These are phyloP conservation scores for Draba incana DNA, from an alignment of 345 rosid species.

Conservation along the genomic window DNA sequence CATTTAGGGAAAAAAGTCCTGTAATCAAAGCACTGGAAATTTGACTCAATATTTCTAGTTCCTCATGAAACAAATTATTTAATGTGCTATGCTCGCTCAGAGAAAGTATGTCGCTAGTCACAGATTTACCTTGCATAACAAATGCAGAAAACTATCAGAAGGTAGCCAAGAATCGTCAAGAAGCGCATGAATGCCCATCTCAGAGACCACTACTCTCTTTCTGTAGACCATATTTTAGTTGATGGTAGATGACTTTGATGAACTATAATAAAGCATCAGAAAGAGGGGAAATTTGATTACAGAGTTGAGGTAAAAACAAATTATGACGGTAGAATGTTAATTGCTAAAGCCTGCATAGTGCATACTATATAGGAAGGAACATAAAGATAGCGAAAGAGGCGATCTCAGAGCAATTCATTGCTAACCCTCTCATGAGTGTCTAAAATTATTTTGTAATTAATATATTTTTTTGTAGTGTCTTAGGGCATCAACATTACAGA, in stretches of 20 bases:
- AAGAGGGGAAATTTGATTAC: neutral
- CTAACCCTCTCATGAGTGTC: too few species aligned
- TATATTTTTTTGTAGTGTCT: too few species aligned
- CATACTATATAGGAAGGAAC: conserved; percentile 8
- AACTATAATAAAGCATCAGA: conserved; percentile 53
- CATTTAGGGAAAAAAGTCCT: conserved; percentile 65
- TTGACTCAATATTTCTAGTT: neutral
- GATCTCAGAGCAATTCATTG: too few species aligned
- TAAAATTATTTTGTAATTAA: too few species aligned
- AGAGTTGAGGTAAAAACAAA: too few species aligned
- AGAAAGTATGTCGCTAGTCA: too few species aligned
- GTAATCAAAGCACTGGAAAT: conserved; percentile 33
- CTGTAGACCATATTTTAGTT: conserved; percentile 83
- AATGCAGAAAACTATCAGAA: conserved; percentile 78
- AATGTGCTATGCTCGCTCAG: neutral
- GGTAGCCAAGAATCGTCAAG: conserved; percentile 87
- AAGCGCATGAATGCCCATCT: conserved; percentile 56
- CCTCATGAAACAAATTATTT: neutral
- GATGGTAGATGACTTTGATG: conserved; percentile 77
- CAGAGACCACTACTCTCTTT: conserved; percentile 56
- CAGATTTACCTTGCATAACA: conserved; percentile 78
- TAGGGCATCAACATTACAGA: too few species aligned
- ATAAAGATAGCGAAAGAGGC: neutral
- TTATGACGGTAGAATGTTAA: too few species aligned
- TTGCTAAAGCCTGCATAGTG: too few species aligned